Base-by-base conservation (phyloP, 805 yeast species). In the Kregervanrija pseudodelftensis region DNA sequence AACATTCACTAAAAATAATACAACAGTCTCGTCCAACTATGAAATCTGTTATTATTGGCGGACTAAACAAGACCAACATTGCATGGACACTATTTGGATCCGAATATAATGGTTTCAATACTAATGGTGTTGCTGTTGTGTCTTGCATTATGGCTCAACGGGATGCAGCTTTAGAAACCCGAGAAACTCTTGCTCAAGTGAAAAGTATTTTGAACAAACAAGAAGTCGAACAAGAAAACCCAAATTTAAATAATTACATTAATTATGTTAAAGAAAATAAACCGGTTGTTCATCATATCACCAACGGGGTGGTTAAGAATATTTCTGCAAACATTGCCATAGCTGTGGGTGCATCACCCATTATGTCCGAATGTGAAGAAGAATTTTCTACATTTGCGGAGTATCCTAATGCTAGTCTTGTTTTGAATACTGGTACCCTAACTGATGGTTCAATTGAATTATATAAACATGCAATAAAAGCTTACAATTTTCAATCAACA, bases 81-180 rank as follows among this genome's bases (percentile, higher is more conserved):
- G 71, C 74, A 8, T 68, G 77, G 30, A 85, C 83, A 2, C 54
- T 83, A 42, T 73, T 68, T 43, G 74, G 77, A 36, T 67, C 77
- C 16, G 59, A 69, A 1, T 46, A 70, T 5, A 69, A 73, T 3
- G 79, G 74, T 7, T 62, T 60, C 40, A 58, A 68, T 0, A 59
- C 85, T 8, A 85, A 85, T 57, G 97, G 97, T n/a, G 78, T 85
- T 11, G 93, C 96, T 2, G 81, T 89, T 11, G 97, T 90, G 2
- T 85, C 96, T 8, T 83, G 87, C 52, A 81, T 87, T 11, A 84
- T 88, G 82, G 87, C 87, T 1, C 66, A 72, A 1, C 47, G 53
- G 9, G 73, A 75, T 49, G 81, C 91, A 0, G 74, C 61, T 1
- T 44, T 51, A 2, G 79, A 85, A 0, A 74, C 91, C 0, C 55